These are phyloP conservation scores for Aquilaria malaccensis DNA, from an alignment of 345 rosid species.

Conservation along the genomic window DNA sequence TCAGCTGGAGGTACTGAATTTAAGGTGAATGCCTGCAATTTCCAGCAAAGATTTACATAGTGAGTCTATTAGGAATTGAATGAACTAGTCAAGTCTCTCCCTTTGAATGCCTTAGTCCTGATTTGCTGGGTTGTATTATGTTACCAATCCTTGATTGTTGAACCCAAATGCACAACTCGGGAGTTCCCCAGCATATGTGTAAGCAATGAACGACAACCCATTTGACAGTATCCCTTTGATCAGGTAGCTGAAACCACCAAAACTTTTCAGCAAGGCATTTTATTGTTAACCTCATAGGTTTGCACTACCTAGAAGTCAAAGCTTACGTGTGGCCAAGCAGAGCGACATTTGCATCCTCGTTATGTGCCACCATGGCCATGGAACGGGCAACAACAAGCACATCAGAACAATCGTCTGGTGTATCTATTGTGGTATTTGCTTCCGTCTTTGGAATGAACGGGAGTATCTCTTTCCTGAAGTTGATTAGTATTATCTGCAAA, in stretches of 20 bases:
- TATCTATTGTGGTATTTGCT: slow-evolving; percentile 1
- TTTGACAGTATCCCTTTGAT: slow-evolving; percentile 33
- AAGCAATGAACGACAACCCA: slow-evolving; percentile 32
- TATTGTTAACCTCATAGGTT: neutral
- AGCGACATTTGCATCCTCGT: slow-evolving; percentile 52
- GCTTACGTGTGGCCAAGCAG: slow-evolving; percentile 50
- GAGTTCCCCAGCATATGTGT: slow-evolving; percentile 63
- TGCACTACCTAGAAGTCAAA: neutral
- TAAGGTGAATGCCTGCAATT: slow-evolving; percentile 41
- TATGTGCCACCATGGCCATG: slow-evolving; percentile 53
- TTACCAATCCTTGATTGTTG: slow-evolving; percentile 47
- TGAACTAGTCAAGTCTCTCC: neutral
- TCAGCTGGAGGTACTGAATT: slow-evolving; percentile 50
- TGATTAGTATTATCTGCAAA: slow-evolving; percentile 43
- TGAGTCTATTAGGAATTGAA: neutral
- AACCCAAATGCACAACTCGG: slow-evolving; percentile 65
- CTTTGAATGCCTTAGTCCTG: neutral
- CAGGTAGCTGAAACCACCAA: slow-evolving; percentile 32
- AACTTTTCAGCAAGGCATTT: neutral
- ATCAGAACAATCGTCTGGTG: slow-evolving; percentile 40
- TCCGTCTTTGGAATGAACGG: slow-evolving; percentile 38
- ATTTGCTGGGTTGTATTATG: too few species aligned
- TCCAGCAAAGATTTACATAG: neutral
- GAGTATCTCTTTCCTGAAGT: slow-evolving; percentile 65
- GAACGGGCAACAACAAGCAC: slow-evolving; percentile 35